Evolutionary conservation across 140 eudicot genomes (phyloP), one percentile per base, ranked within the genome.

Genomic region (Stevia rebaudiana): DNA sequence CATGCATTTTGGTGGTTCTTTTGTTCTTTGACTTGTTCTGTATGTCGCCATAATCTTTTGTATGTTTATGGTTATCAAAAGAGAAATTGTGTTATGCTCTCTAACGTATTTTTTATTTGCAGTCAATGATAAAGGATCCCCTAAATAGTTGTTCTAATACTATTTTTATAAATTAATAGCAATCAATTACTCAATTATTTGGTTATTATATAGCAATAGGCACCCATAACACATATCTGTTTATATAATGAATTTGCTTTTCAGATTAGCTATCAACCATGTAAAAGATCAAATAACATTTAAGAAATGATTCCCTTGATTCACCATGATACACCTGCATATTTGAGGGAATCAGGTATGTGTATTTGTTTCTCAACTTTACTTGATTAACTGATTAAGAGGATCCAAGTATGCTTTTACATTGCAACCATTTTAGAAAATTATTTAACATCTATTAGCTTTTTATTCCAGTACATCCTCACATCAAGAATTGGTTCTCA

Each of bases 401-500:
- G n/a, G 47, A 18, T 57, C 35, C 31, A 15, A 55, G 47, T 28
- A 11, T 69, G 23, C 39, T 33, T 19, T 47, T 25, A 25, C 31
- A 42, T 40, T 65, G 19, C 19, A n/a, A 16, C n/a, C 19, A 50
- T 69, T 5, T 7, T n/a, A n/a, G 41, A 54, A 71, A 47, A 17
- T 18, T 16, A 62, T 17, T 1, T 53, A 47, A 65, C 41, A 9
- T 65, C 11, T 68, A 11, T 33, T 60, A 30, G 57, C 36, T 51
- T 22, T 18, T 10, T 2, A n/a, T 12, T 65, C 52, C 79, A 89
- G 97, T 83, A 31, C 89, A 89, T 49, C 95, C 82, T 48, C 79
- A 83, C 71, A 73, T 89, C 58, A 69, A 78, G 36, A 71, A 86
- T 24, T 89, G 95, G 97, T 83, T 83, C 73, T 78, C 97, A 16